Evolutionary conservation across 75 land plant genomes (phyloP), one percentile per base, ranked within the genome.

Genomic region (Picea glauca): DNA sequence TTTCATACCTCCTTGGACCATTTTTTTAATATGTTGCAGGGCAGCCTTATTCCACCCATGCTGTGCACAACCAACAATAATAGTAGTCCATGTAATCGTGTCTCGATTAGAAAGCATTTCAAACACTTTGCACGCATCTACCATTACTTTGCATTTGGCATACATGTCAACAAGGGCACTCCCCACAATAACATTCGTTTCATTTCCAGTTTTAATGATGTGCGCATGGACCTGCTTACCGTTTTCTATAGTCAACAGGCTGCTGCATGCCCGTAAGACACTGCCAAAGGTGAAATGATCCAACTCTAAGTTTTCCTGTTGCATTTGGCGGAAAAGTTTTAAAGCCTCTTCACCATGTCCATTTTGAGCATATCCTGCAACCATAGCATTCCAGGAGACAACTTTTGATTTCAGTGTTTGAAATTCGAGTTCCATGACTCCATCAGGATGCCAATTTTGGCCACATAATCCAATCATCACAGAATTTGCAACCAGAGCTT

Each of bases 121-220:
- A 58, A 88, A 88, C 5, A 84, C 17, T 26, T 76, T 58, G 13
- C 83, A 56, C 0, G 89, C 80, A 66, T 65, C 54, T 70, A 82
- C 89, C 17, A 87, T 64, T 35, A 67, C 11, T 31, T 88, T 88
- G 63, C 89, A 84, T 82, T 87, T 87, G 0, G 83, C 78, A 75
- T 90, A 91, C 85, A 85, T 87, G 60, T 87, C 90, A 75, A 87
- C 81, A 7, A 91, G 79, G 72, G 90, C 84, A 66, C 85, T 91
- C 13, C 81, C 86, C 58, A 88, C 83, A 60, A 79, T 50, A 43
- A 81, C 59, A 40, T 79, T 60, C 18, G 86, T 73, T 6, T 64
- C 66, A 70, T 81, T 78, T 7, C 92, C 2, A n/a, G n/a, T n/a
- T n/a, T n/a, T n/a, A n/a, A n/a, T n/a, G n/a, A n/a, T n/a, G n/a